A percentile compares a stretch with the other conserved stretches of the same genome.
Evolutionary conservation across 164 flowering plant species (phyloP).

Genomic region (Magnolia sinica): DNA sequence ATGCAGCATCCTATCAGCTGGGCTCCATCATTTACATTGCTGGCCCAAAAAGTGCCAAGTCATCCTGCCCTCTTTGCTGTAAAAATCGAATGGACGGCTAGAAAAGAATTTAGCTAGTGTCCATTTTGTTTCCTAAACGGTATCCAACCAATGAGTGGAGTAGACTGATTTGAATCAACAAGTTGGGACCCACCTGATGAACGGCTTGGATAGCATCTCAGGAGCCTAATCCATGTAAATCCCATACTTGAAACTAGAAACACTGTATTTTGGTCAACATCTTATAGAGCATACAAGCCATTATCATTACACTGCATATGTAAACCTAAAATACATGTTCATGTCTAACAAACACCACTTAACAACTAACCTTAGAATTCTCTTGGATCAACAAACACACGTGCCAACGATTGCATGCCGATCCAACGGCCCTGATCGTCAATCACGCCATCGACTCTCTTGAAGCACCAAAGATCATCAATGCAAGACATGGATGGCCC

Average conservation of each 20-base stretch:
- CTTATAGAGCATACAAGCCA: not conserved
- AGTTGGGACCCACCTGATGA: too few species aligned
- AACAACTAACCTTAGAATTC: slow-evolving; percentile 33
- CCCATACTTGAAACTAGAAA: not conserved
- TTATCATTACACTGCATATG: not conserved
- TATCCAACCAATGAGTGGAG: too few species aligned
- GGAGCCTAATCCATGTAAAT: not conserved
- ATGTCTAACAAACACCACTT: not conserved
- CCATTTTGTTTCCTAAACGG: too few species aligned
- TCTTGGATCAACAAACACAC: slow-evolving; percentile 56
- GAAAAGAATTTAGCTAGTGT: too few species aligned
- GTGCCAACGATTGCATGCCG: slow-evolving; percentile 17
- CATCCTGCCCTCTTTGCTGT: too few species aligned
- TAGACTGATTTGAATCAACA: too few species aligned
- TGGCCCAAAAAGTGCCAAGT: too few species aligned
- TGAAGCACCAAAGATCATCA: slow-evolving; percentile 44
- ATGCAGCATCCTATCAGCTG: too few species aligned
- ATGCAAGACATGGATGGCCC: slow-evolving; percentile 34
- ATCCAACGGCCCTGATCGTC: slow-evolving; percentile 8
- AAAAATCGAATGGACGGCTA: too few species aligned
- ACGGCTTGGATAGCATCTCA: too few species aligned
- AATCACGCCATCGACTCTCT: slow-evolving; percentile 25
- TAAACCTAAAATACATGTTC: not conserved
- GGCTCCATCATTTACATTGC: too few species aligned
- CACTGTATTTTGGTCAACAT: not conserved